Evolutionary conservation across 202 grass and related monocot genomes (phyloP), one percentile per base, ranked within the genome.

Genomic region (Bolboschoenoplectus hybrid): DNA sequence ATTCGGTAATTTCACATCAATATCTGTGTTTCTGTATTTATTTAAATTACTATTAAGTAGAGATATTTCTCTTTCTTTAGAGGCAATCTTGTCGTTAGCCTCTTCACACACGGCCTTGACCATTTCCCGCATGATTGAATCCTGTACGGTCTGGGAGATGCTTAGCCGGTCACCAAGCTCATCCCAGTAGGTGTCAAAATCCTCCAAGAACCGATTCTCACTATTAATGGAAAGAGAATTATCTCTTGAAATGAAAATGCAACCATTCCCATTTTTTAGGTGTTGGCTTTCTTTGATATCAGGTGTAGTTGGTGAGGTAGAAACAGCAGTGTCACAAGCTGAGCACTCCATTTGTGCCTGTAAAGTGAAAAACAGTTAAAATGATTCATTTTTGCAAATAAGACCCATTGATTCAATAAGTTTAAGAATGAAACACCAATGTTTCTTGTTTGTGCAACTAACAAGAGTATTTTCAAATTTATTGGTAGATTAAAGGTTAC

Each of bases 101-200:
- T 93, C 87, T 71, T 89, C 75, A 16, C 82, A 77, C 74, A 93
- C 78, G 81, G 92, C 92, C 61, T 75, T 84, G 26, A 97, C 74
- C 65, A 92, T 87, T 47, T 85, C 95, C 78, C 72, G 89, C 72
- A 88, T 76, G 47, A 95, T 72, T 40, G 83, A 88, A 53, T 84
- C 50, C 63, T 80, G 87, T 82, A 97, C 88, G 80, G 88, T 72
- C 67, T 66, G 88, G 20, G 85, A 93, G 58, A 97, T 43, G 8
- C 83, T 87, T 71, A 95, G 39, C 53, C 73, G 19, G 5, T 85
- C 53, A 77, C 78, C 89, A 17, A 95, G 9, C 84, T 97, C 95
- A 2, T 98, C 85, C 81, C 14, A 91, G 7, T 82, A 87, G 60
- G 87, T 89, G 9, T 93, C 93, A 19, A 92, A 52, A 74, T 94